Evolutionary conservation across 176 grass and related monocot genomes (phyloP), one percentile per base, ranked within the genome.

Genomic region (Chloris gayana): DNA sequence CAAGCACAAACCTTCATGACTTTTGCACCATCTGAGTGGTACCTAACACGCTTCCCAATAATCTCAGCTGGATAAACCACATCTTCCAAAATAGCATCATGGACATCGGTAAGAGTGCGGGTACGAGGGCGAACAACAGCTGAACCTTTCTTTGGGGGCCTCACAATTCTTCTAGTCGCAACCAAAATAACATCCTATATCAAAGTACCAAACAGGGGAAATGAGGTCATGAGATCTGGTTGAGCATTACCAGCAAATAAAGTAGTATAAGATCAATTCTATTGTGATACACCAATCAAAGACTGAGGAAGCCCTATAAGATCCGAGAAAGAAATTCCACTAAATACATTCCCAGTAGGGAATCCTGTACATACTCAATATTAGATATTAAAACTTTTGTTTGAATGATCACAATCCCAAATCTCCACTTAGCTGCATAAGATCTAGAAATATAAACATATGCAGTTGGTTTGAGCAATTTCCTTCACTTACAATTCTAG

Each of bases 31-130:
- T 94, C 88, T 21, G 86, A 77, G 66, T 80, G 85, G 78, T 86
- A 91, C 74, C 91, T 91, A 63, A 88, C 47, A 41, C 88, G 85
- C 64, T 90, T 90, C 38, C 88, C 91, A 41, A 93, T 84, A 89
- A 89, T 89, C 76, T 88, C 89, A 77, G 91, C 91, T 47, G 88
- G 91, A 67, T 83, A 94, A 14, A 94, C 88, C 34, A 94, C 66
- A 74, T 94, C 88, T 73, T 94, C 92, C 76, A 91, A 91, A 63
- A 86, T 91, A 26, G 75, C 80, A 67, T 94, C 92, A 26, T 94
- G 92, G 30, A 94, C 86, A 33, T 86, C 33, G 31, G 92, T 89
- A 46, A 94, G 82, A 57, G 92, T 94, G 8, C 86, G 86, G 76
- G 8, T 94, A 34, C 88, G 85, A n/a, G 92, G 92, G 15, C 92